Conservation (phyloP, 108 stramenopile genomes). For the Schizochytrium sp. region DNA sequence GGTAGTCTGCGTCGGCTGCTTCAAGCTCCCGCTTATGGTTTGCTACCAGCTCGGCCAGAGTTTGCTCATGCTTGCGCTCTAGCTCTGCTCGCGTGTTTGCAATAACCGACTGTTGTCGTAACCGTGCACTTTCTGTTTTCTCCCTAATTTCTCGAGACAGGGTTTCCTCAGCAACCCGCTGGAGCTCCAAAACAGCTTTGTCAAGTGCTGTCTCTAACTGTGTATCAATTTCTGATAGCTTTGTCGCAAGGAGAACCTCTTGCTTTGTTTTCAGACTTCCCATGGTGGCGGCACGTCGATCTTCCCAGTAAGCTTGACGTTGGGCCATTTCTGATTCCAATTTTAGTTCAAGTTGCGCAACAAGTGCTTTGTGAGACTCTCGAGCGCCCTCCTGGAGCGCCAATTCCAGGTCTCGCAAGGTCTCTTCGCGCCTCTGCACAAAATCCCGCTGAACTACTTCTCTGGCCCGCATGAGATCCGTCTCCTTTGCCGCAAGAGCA, state of each 20-base stretch:
- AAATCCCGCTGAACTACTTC: neutral
- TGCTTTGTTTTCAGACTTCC: neutral
- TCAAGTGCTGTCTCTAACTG: neutral
- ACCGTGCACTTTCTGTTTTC: neutral
- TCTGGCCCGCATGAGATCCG: conserved; percentile 23
- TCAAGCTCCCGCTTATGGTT: neutral
- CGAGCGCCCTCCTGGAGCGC: neutral
- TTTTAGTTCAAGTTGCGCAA: neutral
- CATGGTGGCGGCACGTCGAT: neutral
- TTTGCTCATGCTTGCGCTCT: neutral
- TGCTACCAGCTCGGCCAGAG: neutral
- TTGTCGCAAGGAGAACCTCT: neutral
- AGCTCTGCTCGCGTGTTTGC: neutral
- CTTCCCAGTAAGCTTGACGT: neutral
- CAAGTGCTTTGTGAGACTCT: conserved; percentile 9
- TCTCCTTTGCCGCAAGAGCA: neutral
- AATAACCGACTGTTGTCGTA: neutral
- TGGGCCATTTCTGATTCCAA: neutral
- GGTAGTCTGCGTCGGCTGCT: neutral
- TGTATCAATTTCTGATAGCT: neutral
- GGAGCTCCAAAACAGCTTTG: neutral
- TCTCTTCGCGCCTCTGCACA: neutral
- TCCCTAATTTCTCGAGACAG: neutral
- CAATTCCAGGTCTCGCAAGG: neutral
- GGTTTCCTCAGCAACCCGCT: neutral